Evolutionary conservation across 129 eudicot genomes (phyloP).

Genomic region (Flaveria trinervia): DNA sequence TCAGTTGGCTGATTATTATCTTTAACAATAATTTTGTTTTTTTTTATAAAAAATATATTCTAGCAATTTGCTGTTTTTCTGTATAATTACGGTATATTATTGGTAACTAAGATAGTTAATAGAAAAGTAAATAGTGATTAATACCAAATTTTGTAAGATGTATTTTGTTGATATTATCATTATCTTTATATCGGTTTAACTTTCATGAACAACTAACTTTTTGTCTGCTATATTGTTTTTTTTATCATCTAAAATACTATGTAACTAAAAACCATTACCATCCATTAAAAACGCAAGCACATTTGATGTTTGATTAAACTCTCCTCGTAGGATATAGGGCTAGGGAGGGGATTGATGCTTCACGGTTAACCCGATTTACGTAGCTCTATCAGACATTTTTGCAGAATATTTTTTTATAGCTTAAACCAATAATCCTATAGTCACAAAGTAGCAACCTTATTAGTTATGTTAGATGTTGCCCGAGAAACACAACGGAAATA

Average conservation of each 20-base stretch:
- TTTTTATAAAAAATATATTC: conserved; percentile 28
- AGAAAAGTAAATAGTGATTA: conserved; percentile 27
- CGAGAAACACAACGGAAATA: no score
- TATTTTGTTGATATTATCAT: not conserved
- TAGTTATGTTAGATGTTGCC: no score
- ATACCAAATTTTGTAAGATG: conserved; percentile 6
- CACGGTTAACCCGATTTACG: no score
- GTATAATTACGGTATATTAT: conserved; percentile 45
- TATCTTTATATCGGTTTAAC: not conserved
- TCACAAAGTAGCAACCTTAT: no score
- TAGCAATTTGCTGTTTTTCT: conserved; percentile 19
- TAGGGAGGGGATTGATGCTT: no score
- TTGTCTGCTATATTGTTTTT: not conserved
- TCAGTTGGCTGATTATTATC: not conserved
- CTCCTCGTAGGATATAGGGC: no score
- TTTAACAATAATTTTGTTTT: not conserved
- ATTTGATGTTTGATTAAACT: no score
- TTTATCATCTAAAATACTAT: not conserved
- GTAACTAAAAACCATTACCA: no score
- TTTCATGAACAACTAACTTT: not conserved
- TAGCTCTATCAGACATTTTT: no score
- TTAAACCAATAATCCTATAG: no score
- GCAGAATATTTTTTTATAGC: no score
- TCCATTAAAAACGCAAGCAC: no score
- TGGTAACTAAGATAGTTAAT: conserved; percentile 20